Percentiles rank a stretch among this genome's conserved stretches.
Conservation (phyloP, 176 grass and related monocot genomes). For the Lolium multiflorum region DNA sequence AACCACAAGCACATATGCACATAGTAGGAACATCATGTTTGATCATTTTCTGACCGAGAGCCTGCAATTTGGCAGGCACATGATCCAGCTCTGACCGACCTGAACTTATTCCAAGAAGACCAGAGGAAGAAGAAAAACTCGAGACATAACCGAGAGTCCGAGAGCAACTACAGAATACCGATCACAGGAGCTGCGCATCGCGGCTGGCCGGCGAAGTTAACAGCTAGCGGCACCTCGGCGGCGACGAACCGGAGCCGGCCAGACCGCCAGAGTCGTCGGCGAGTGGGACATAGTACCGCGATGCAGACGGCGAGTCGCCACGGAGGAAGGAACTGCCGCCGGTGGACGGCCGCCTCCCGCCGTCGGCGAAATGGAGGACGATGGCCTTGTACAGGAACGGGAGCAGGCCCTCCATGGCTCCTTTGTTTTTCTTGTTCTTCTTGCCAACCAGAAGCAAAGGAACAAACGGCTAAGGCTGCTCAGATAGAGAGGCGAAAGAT, state of each 20-base stretch:
- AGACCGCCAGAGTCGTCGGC: constrained; percentile 17
- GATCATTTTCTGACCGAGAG: too few species aligned
- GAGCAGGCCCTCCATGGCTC: constrained; percentile 62
- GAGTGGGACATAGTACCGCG: constrained; percentile 48
- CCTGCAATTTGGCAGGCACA: too few species aligned
- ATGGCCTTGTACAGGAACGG: constrained; percentile 71
- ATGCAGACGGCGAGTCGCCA: constrained; percentile 42
- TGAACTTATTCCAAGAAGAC: too few species aligned
- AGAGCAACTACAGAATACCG: too few species aligned
- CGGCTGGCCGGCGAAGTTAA: constrained; percentile 19
- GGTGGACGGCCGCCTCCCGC: constrained; percentile 42
- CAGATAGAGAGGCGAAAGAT: too few species aligned
- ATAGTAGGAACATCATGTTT: too few species aligned
- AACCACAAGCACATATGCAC: too few species aligned
- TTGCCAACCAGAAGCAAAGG: neutral
- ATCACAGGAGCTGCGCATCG: constrained; percentile 31
- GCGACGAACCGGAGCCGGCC: too few species aligned
- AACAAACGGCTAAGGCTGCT: neutral
- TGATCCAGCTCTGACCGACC: too few species aligned
- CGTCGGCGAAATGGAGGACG: constrained; percentile 51
- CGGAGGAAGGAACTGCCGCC: constrained; percentile 37
- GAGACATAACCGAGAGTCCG: too few species aligned
- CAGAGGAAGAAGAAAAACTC: too few species aligned
- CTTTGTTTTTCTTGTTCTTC: neutral
- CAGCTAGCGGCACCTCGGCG: neutral